Percentiles rank a stretch among this genome's conserved stretches.
phyloP scores from a whole-genome alignment of 2,329 filamentous ascomycete species.

The Pestalotiopsis fici region DNA sequence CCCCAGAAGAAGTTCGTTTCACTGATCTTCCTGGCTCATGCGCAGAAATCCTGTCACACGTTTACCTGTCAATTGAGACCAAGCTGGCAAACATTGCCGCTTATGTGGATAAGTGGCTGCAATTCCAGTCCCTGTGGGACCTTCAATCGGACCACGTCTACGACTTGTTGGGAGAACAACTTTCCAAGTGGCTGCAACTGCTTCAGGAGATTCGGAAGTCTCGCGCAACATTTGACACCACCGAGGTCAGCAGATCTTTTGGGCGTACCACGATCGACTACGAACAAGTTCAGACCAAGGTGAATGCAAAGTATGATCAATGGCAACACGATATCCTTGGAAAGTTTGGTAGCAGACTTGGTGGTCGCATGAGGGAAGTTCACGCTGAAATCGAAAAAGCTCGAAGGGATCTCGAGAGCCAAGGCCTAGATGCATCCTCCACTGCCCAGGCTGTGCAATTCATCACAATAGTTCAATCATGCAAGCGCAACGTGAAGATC shows the following conservation, averaged over 20 bases:
- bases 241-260: constrained; percentile 89
- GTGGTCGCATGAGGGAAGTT: constrained; percentile 87
- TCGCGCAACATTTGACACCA: constrained; percentile 94
- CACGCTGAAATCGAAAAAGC: constrained; percentile 91
- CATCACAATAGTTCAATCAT: constrained; percentile 96
- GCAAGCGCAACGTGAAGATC: constrained; percentile 87
- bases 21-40: constrained; percentile 83
- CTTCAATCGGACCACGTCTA: constrained; percentile 95
- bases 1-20: constrained; percentile 72
- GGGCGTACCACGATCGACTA: constrained; percentile 96
- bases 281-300: constrained; percentile 96
- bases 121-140: constrained; percentile 98
- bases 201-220: constrained; percentile 97
- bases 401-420: constrained; percentile 84
- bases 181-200: constrained; percentile 90
- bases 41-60: constrained; percentile 74
- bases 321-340: constrained; percentile 97
- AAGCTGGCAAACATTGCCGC: constrained; percentile 77
- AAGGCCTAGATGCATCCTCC: constrained; percentile 90
- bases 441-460: constrained; percentile 97
- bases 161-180: constrained; percentile 84
- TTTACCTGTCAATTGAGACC: constrained; percentile 81
- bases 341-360: constrained; percentile 89
- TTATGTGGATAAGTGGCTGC: constrained; percentile 97
- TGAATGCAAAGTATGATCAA: constrained; percentile 98